Evolutionary conservation across 148 eudicot genomes (phyloP), one percentile per base, ranked within the genome.

Genomic region (Nepenthes gracilis): DNA sequence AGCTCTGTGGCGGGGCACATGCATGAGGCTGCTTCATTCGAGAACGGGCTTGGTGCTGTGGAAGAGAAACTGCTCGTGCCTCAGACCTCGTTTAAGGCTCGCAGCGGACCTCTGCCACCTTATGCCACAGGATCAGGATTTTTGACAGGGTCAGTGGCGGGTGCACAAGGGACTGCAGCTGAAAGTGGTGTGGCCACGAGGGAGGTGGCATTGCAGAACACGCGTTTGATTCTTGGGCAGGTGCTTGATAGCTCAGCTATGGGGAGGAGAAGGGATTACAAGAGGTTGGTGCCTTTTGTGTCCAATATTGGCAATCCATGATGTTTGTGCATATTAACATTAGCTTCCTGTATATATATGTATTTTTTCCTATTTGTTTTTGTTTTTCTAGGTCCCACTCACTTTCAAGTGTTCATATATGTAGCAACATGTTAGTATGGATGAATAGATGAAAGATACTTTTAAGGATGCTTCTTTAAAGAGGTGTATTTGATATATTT

Each of bases 221-320:
- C 99, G 0, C 81, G 86, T 14, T 63, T 85, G 69, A 83, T 88
- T 61, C 88, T 93, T 10, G 97, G 96, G 5, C 79, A 87, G 43
- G 97, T 93, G 67, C 83, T 93, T 12, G 95, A 89, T 62, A 86
- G 72, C 61, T 88, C 95, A 62, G 94, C 95, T 0, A 87, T 93
- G 56, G 98, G 98, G 32, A 82, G 87, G 81, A 81, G 83, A 71
- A 89, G 87, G 72, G 96, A 88, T 56, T 82, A 85, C 63, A 80
- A 83, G 79, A 84, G 94, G 67, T 69, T 93, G 74, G 98, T 86
- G 36, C 98, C 96, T 45, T 93, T 93, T 59, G 98, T 93, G 38
- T 71, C 91, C 15, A 81, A 73, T 62, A 74, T 70, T 49, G 87
- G 82, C 38, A 83, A 87, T 63, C 79, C 76, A 6, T 85, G 66